A percentile compares a stretch with the other conserved stretches of the same genome.
phyloP scores from a whole-genome alignment of 192 early-diverging fungal species.

The Backusella sp. region DNA sequence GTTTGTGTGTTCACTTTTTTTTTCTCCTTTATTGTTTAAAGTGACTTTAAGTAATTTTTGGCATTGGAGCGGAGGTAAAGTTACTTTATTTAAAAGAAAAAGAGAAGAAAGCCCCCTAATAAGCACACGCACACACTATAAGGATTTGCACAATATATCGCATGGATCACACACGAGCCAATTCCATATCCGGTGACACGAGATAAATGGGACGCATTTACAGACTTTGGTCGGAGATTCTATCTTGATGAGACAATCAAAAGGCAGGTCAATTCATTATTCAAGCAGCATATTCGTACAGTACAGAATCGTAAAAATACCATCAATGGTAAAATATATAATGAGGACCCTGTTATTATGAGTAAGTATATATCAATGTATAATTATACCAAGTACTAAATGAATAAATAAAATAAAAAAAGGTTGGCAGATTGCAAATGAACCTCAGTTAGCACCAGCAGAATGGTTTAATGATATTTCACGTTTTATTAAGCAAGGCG shows the following conservation, averaged over 20 bases:
- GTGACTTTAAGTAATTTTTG: conserved; percentile 62
- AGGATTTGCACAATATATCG: conserved; percentile 55
- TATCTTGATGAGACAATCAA: conserved; percentile 39
- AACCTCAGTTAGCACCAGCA: conserved; percentile 53
- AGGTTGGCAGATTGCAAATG: conserved; percentile 73
- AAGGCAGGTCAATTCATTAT: conserved; percentile 38
- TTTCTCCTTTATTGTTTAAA: neutral
- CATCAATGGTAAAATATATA: conserved; percentile 48
- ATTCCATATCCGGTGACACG: conserved; percentile 58
- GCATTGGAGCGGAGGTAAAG: conserved; percentile 67
- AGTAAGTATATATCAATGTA: neutral
- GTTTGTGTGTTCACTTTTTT: neutral
- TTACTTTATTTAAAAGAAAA: neutral
- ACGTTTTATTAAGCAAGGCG: conserved; percentile 44
- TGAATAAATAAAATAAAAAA: neutral
- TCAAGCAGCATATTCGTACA: conserved; percentile 41
- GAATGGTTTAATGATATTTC: conserved; percentile 56
- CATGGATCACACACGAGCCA: conserved; percentile 48
- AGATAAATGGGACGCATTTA: conserved; percentile 43
- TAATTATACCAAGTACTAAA: neutral
- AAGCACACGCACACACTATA: neutral
- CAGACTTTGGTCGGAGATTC: conserved; percentile 49
- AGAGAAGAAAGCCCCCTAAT: neutral
- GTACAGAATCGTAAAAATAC: conserved; percentile 49
- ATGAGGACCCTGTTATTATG: conserved; percentile 55